These are phyloP conservation scores for Neltuma alba DNA, from an alignment of 306 rosid genomes.

Conservation along the genomic window DNA sequence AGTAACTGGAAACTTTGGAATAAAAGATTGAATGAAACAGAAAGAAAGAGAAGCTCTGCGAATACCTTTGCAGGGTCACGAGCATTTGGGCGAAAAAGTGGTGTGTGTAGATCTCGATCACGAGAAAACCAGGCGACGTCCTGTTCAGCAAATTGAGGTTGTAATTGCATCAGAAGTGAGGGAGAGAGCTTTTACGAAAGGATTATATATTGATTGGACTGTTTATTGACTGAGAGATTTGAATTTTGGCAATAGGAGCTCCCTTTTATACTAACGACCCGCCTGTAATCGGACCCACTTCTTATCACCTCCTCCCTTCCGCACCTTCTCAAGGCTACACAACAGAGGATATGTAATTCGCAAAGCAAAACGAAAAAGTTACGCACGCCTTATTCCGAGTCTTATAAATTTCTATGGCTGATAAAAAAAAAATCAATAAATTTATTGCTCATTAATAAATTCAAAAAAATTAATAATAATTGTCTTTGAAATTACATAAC, in stretches of 20 bases:
- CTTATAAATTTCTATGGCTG: no score
- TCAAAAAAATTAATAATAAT: no score
- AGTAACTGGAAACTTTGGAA: neutral
- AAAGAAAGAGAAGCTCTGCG: neutral
- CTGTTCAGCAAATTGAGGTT: neutral
- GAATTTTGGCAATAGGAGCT: neutral
- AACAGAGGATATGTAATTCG: no score
- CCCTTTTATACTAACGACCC: neutral
- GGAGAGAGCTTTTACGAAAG: neutral
- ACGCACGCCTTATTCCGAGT: no score
- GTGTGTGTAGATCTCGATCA: neutral
- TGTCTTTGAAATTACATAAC: no score
- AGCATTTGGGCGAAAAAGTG: neutral
- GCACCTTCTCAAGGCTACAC: neutral
- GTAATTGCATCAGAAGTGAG: neutral
- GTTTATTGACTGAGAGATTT: neutral
- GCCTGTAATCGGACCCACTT: neutral
- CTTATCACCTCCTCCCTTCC: neutral
- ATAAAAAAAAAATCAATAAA: no score
- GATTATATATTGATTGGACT: neutral
- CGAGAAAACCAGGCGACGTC: slow-evolving; percentile 1
- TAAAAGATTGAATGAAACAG: neutral
- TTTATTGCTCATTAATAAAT: no score
- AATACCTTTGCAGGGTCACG: neutral
- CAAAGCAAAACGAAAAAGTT: no score